Evolutionary conservation across 108 stramenopile genomes (phyloP).

Genomic region (Fragilariopsis cylindrus): DNA sequence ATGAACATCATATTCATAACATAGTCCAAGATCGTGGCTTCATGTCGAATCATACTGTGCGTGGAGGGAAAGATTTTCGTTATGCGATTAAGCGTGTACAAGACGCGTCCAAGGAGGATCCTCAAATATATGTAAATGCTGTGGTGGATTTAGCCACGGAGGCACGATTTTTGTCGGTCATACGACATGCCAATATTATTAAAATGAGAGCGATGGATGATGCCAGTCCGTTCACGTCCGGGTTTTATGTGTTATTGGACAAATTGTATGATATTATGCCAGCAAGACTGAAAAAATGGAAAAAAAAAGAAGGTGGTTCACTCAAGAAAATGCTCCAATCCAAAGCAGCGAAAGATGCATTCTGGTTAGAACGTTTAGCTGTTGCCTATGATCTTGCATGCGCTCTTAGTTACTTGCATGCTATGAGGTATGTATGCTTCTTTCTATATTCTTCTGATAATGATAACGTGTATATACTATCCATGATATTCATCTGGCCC

Average conservation of each 20-base stretch:
- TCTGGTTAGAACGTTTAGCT: constrained; percentile 66
- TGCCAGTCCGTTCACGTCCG: constrained; percentile 28
- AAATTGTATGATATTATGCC: constrained; percentile 77
- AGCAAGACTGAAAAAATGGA: constrained; percentile 62
- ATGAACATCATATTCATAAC: constrained; percentile 63
- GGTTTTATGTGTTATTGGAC: constrained; percentile 83
- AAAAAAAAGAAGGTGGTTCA: constrained; percentile 52
- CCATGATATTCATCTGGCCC: too few relatives aligned
- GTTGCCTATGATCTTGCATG: constrained; percentile 79
- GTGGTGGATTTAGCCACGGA: constrained; percentile 84
- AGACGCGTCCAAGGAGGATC: constrained; percentile 55
- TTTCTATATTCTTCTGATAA: neutral
- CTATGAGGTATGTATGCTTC: constrained; percentile 45
- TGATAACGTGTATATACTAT: too few relatives aligned
- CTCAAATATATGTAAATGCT: constrained; percentile 66
- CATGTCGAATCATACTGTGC: constrained; percentile 65
- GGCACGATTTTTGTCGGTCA: constrained; percentile 71
- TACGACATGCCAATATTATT: constrained; percentile 88
- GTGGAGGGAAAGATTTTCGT: constrained; percentile 76
- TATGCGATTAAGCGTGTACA: constrained; percentile 84
- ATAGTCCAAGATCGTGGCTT: constrained; percentile 80
- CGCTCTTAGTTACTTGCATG: constrained; percentile 77
- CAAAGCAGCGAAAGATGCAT: constrained; percentile 59
- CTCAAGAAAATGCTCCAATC: constrained; percentile 59
- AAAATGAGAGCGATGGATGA: constrained; percentile 77